phyloP scores from a whole-genome alignment of 23 red algal genomes.

The Chondrus crispus region DNA sequence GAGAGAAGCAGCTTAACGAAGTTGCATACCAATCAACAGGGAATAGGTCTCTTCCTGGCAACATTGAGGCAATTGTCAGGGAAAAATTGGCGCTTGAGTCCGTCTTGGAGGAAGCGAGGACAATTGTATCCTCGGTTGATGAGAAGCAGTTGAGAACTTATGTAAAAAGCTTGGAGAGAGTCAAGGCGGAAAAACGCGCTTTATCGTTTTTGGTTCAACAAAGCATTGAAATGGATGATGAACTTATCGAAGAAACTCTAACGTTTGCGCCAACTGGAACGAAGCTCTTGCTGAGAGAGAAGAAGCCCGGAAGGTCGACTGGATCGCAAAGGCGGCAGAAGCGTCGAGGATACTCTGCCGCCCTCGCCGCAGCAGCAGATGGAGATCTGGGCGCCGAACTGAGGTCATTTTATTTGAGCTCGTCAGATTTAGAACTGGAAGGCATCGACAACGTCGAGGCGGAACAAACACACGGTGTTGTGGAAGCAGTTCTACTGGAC shows the following conservation, averaged over 20 bases:
- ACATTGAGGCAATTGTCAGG: not conserved
- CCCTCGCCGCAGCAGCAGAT: constrained; percentile 23
- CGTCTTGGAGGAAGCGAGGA: constrained; percentile 23
- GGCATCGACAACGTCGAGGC: not conserved
- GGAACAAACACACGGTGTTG: not conserved
- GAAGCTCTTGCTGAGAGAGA: constrained; percentile 34
- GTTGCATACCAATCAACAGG: not conserved
- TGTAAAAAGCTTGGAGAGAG: constrained; percentile 52
- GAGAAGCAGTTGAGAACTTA: constrained; percentile 54
- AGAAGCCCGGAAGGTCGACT: not conserved
- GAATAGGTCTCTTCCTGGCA: not conserved
- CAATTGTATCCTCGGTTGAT: constrained; percentile 8
- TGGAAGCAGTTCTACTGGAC: constrained; percentile 61
- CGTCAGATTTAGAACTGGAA: constrained; percentile 13
- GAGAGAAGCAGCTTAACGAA: not conserved
- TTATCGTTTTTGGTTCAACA: constrained; percentile 54
- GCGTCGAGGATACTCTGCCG: constrained; percentile 28
- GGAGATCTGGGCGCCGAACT: constrained; percentile 35
- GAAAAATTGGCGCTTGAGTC: constrained; percentile 43
- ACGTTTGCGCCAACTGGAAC: constrained; percentile 67
- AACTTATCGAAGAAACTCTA: constrained; percentile 49
- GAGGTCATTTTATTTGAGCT: constrained; percentile 24
- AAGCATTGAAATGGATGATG: constrained; percentile 23
- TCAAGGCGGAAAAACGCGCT: constrained; percentile 63
- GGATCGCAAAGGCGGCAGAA: constrained; percentile 45